Base-by-base conservation (phyloP, 805 yeast species). In the Jamesozyma lodderae region DNA sequence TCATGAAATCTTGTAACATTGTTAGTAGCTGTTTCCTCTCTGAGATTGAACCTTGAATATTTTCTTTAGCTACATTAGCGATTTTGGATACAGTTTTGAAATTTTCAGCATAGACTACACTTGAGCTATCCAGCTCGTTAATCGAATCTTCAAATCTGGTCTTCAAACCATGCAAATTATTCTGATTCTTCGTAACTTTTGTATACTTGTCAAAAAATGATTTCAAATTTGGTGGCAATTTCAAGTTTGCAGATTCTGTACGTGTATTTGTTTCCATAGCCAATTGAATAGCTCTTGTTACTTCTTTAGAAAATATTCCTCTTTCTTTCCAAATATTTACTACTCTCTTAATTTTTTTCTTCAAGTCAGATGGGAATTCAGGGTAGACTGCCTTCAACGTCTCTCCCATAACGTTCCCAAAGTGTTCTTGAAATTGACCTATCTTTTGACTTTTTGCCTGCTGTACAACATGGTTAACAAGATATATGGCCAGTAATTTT, bases 321-420 rank as follows among this genome's bases (percentile, higher is more conserved):
- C 88, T 62, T 48, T 75, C 75, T 28, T 67, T 66, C 86, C 86
- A 80, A n/a, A 80, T 82, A 27, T 63, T 68, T 14, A 76, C 64
- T 14, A 80, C 76, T 26, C 87, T 65, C 31, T 64, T 69, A 9
- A 78, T 68, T 39, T 76, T 74, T 33, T 69, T 70, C 42, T 68
- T 67, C 9, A 70, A 58, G n/a, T 68, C 73, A 26, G 51, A 39
- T 11, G 67, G 62, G n/a, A 61, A 56, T 17, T 48, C 55, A 3
- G 55, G 49, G 45, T 63, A 67, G 9, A 67, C 66, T 3, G 42
- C 43, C 4, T 48, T 55, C 10, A 70, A 39, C 2, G 68, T 64
- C 11, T 45, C 57, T 3, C 67, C 63, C 16, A 52, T 43, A 8
- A 54, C 53, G 2, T 19, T 36, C 13, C 55, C 58, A 39, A 59